Percentiles rank a stretch among this genome's conserved stretches.
Evolutionary conservation across 345 rosid genomes (phyloP).

Genomic region (Populus pruinosa): DNA sequence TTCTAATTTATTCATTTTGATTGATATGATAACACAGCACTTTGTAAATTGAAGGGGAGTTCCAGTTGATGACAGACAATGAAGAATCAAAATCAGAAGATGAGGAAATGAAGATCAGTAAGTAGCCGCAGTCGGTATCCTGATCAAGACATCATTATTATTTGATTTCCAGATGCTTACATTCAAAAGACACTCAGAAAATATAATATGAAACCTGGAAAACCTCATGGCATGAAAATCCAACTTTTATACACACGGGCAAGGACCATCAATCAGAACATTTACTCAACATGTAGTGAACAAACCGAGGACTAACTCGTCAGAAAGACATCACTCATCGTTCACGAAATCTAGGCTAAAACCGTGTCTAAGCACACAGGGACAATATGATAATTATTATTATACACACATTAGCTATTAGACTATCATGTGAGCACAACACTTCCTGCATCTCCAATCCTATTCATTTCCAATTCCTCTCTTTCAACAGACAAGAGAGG

Average conservation of each 20-base stretch:
- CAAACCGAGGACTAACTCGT: background rate
- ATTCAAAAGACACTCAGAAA: background rate
- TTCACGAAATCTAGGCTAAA: background rate
- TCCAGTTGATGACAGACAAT: background rate
- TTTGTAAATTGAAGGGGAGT: background rate
- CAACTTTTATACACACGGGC: conserved; percentile 23
- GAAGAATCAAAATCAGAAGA: background rate
- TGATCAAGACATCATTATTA: background rate
- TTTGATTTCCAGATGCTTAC: background rate
- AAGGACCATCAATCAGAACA: conserved; percentile 14
- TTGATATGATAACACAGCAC: background rate
- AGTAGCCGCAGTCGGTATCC: background rate
- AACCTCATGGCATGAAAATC: conserved; percentile 17
- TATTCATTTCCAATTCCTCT: background rate
- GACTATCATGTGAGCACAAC: background rate
- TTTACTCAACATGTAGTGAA: conserved; percentile 7
- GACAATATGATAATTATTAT: background rate
- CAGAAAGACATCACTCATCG: conserved; percentile 5
- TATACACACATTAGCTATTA: background rate
- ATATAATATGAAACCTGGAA: conserved; percentile 12
- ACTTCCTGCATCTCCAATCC: background rate
- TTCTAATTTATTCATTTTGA: background rate
- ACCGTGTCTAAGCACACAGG: background rate
- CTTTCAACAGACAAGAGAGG: conserved; percentile 56
- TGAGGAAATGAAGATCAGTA: background rate